These are phyloP conservation scores for Leishmania turanica DNA, from an alignment of 208 protist species.

Conservation along the genomic window DNA sequence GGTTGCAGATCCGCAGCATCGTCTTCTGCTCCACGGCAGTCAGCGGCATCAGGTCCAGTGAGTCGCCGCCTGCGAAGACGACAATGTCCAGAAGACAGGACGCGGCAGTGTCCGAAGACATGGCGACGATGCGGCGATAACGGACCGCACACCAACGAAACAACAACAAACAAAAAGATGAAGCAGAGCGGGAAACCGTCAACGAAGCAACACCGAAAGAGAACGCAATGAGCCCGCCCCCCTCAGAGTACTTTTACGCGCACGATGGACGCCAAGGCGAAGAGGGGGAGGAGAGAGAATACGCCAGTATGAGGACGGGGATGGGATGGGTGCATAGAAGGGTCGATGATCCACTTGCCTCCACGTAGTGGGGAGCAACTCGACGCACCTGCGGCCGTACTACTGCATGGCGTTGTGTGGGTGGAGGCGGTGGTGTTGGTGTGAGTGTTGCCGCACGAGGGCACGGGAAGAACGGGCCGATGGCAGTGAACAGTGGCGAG, in stretches of 20 bases:
- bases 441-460: not conserved
- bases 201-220: not conserved
- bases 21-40: conserved; percentile 64
- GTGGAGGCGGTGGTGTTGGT: not conserved
- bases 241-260: not conserved
- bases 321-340: not conserved
- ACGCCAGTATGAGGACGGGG: not conserved
- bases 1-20: conserved; percentile 77
- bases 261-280: not conserved
- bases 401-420: not conserved
- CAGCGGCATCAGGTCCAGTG: conserved; percentile 53
- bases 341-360: not conserved
- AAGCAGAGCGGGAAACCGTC: not conserved
- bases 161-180: too few species aligned
- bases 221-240: not conserved
- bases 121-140: not conserved
- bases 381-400: not conserved
- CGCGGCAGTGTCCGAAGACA: conserved; percentile 29
- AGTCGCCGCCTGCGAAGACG: conserved; percentile 76
- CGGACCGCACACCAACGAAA: not conserved
- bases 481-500: not conserved
- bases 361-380: not conserved
- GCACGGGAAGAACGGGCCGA: not conserved
- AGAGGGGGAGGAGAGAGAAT: not conserved
- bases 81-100: conserved; percentile 75